These are phyloP conservation scores for Pistacia vera DNA, from an alignment of 345 rosid genomes.

Conservation along the genomic window DNA sequence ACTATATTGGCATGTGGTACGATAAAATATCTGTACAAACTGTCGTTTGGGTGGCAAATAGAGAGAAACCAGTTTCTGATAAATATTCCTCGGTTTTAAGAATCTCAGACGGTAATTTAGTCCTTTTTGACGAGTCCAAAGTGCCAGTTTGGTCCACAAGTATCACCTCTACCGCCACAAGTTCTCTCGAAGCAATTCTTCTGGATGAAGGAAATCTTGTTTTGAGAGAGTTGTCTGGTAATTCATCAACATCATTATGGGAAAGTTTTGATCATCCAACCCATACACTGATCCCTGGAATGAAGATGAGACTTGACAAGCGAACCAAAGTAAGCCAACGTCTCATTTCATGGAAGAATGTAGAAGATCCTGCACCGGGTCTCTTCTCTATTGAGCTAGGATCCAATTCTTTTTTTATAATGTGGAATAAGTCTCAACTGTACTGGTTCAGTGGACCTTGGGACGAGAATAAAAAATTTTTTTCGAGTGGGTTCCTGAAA, in stretches of 20 bases:
- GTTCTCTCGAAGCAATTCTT: conserved; percentile 32
- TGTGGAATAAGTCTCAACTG: conserved; percentile 44
- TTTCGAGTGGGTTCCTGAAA: conserved; percentile 28
- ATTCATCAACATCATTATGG: conserved; percentile 45
- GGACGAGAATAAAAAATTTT: conserved; percentile 29
- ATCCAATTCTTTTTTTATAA: conserved; percentile 43
- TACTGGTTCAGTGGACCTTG: conserved; percentile 74
- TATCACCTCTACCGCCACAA: neutral
- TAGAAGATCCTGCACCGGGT: conserved; percentile 16
- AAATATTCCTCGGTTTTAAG: too few species aligned
- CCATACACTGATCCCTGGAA: conserved; percentile 22
- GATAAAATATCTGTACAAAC: too few species aligned
- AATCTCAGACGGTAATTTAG: too few species aligned
- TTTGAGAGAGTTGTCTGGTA: conserved; percentile 27
- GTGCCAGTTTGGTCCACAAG: conserved; percentile 14
- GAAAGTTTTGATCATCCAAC: conserved; percentile 71
- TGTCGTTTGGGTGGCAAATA: too few species aligned
- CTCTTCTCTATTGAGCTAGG: conserved; percentile 63
- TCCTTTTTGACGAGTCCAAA: conserved; percentile 16
- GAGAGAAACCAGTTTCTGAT: too few species aligned
- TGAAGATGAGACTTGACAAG: too few species aligned
- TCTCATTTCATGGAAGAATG: too few species aligned
- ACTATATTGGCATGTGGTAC: too few species aligned
- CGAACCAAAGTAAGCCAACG: too few species aligned
- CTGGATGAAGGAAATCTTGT: conserved; percentile 1